phyloP scores from a whole-genome alignment of 352 stramenopile genomes.

The Phytophthora idaei region DNA sequence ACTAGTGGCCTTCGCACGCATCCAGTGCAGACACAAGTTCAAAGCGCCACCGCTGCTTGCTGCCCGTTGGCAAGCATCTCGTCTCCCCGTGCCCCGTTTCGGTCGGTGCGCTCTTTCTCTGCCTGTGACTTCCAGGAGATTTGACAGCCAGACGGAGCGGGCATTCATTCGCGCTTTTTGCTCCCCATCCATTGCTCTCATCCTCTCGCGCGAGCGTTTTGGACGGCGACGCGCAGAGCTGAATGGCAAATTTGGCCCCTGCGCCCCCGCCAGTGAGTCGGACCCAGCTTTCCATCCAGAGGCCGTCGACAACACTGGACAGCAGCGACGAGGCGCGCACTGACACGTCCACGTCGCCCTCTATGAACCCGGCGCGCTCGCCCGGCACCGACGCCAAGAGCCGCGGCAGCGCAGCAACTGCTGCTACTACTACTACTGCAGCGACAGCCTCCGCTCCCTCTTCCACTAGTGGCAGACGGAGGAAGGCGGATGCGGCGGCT shows the following conservation, averaged over 20 bases:
- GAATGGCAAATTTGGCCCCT: conserved; percentile 40
- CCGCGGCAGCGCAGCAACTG: conserved; percentile 1
- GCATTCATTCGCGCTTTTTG: conserved; percentile 11
- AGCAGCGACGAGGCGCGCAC: conserved; percentile 48
- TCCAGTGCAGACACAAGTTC: background rate
- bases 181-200: conserved; percentile 33
- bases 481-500: conserved; percentile 19
- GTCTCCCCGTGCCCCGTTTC: background rate
- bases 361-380: conserved; percentile 35
- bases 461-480: conserved; percentile 20
- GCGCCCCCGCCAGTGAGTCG: conserved; percentile 19
- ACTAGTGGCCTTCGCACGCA: conserved; percentile 8
- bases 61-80: conserved; percentile 18
- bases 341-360: conserved; percentile 39
- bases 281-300: conserved; percentile 30
- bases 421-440: background rate
- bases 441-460: background rate
- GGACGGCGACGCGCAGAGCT: conserved; percentile 23
- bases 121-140: conserved; percentile 18
- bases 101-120: conserved; percentile 20
- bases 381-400: conserved; percentile 24
- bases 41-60: background rate
- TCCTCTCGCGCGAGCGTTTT: conserved; percentile 10
- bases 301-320: conserved; percentile 25
- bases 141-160: conserved; percentile 34